Evolutionary conservation across 2,329 filamentous ascomycete species (phyloP).

Genomic region (Mariannaea elegans): DNA sequence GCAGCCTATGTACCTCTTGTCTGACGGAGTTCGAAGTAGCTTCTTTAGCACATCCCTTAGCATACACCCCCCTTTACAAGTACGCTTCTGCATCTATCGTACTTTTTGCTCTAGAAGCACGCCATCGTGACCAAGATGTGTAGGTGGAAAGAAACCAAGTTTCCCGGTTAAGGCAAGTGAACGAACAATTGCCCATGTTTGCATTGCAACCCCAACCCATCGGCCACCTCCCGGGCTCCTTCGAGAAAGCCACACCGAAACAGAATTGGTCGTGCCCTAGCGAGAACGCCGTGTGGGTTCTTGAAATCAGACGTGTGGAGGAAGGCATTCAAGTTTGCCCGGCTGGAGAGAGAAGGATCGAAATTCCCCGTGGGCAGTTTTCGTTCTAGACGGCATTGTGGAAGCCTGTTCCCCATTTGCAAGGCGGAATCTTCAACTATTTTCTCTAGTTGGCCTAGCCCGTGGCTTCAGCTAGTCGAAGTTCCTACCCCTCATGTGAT

Average conservation of each 20-base stretch:
- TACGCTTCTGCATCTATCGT: background rate
- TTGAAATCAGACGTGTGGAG: background rate
- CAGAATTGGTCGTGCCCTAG: background rate
- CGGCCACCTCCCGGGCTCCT: constrained; percentile 19
- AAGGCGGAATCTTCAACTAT: no score
- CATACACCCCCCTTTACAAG: constrained; percentile 1
- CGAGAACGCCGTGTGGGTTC: background rate
- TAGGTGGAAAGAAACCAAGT: constrained; percentile 3
- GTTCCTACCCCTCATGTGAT: background rate
- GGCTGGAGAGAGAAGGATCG: background rate
- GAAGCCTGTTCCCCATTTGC: background rate
- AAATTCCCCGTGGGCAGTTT: no score
- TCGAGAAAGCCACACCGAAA: background rate
- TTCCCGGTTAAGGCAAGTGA: constrained; percentile 2
- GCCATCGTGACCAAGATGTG: constrained; percentile 9
- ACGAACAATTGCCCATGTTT: no score
- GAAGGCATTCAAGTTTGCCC: background rate
- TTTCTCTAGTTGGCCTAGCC: background rate
- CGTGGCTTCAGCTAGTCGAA: background rate
- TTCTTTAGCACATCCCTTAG: background rate
- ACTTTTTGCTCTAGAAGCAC: constrained; percentile 4
- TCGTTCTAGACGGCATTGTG: background rate
- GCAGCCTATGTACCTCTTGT: constrained; percentile 26
- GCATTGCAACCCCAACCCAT: constrained; percentile 38
- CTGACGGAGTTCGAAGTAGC: constrained; percentile 33